Conservation (phyloP, 768 basidiomycete species). For the Fomitopsis serialis region DNA sequence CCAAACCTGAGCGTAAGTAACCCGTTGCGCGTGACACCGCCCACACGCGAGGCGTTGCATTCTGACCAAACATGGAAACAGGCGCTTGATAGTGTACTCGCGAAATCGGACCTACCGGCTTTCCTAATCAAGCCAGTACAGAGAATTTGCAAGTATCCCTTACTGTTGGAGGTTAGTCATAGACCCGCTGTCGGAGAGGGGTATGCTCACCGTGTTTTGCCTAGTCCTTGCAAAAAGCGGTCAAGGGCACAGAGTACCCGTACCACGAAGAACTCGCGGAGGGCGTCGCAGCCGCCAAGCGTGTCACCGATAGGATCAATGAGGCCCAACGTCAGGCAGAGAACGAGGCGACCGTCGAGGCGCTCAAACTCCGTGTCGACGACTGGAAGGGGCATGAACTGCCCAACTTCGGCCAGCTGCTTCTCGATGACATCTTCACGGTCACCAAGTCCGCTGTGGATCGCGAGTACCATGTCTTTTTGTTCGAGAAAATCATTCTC, state of each 20-base stretch:
- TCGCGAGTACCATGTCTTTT: conserved; percentile 96
- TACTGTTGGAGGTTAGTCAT: conserved; percentile 77
- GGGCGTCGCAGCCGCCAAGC: conserved; percentile 83
- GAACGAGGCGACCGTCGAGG: conserved; percentile 86
- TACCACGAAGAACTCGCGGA: conserved; percentile 76
- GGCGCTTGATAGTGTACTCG: conserved; percentile 80
- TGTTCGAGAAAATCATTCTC: conserved; percentile 97
- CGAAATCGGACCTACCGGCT: conserved; percentile 87
- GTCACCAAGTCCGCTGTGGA: conserved; percentile 96
- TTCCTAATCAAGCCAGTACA: conserved; percentile 99
- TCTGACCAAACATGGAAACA: conserved; percentile 29
- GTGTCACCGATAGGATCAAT: conserved; percentile 93
- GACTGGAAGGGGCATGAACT: conserved; percentile 99
- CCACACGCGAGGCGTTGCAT: conserved; percentile 8
- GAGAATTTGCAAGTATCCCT: conserved; percentile 96
- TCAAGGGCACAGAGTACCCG: conserved; percentile 55
- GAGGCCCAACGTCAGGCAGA: conserved; percentile 90
- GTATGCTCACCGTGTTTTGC: conserved; percentile 1
- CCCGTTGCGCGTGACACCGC: conserved; percentile 9
- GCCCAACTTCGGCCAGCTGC: conserved; percentile 87
- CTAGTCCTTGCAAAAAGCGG: conserved; percentile 74
- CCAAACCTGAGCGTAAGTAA: conserved; percentile 66
- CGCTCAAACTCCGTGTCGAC: conserved; percentile 80
- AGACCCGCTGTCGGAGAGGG: conserved; percentile 7
- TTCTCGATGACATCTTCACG: conserved; percentile 91